Conservation (phyloP, 2,329 filamentous ascomycete genomes). For the Daldinia eschscholtzii region DNA sequence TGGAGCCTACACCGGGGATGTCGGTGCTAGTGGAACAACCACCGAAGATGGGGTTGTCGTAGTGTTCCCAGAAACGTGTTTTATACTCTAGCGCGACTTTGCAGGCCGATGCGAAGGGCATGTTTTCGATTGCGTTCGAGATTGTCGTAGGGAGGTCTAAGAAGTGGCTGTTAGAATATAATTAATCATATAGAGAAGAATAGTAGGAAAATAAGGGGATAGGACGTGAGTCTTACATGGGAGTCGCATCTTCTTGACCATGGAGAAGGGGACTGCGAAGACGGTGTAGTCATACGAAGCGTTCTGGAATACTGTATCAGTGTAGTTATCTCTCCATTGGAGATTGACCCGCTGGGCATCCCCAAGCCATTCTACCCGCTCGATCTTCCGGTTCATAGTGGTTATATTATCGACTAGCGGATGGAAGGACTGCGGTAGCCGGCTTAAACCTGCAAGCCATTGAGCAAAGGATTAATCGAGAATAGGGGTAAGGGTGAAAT, state of each 20-base stretch:
- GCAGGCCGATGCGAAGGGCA: slow-evolving; percentile 62
- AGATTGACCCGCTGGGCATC: slow-evolving; percentile 67
- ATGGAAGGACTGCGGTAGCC: slow-evolving; percentile 71
- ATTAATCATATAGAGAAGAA: slow-evolving; percentile 56
- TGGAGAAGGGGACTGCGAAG: slow-evolving; percentile 73
- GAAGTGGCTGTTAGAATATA: background rate
- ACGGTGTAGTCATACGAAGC: slow-evolving; percentile 75
- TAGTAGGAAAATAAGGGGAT: slow-evolving; percentile 59
- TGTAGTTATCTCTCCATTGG: slow-evolving; percentile 65
- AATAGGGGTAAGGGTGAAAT: background rate
- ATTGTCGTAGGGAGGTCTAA: slow-evolving; percentile 57
- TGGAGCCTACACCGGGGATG: slow-evolving; percentile 70
- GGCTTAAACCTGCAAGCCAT: slow-evolving; percentile 55
- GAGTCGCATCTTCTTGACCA: slow-evolving; percentile 72
- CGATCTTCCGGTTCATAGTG: slow-evolving; percentile 68
- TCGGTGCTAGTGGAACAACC: slow-evolving; percentile 70
- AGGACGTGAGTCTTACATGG: slow-evolving; percentile 49
- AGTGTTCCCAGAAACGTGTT: slow-evolving; percentile 71
- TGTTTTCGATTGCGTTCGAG: slow-evolving; percentile 60
- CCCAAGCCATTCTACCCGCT: slow-evolving; percentile 67
- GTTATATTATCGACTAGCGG: slow-evolving; percentile 70
- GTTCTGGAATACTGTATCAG: slow-evolving; percentile 56
- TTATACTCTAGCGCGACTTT: slow-evolving; percentile 76
- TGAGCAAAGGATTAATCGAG: background rate
- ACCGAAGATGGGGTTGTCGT: slow-evolving; percentile 69